Percentiles rank a stretch among this genome's conserved stretches.
Evolutionary conservation across 2,329 filamentous ascomycete genomes (phyloP).

Genomic region (Aureobasidium leucospermi): DNA sequence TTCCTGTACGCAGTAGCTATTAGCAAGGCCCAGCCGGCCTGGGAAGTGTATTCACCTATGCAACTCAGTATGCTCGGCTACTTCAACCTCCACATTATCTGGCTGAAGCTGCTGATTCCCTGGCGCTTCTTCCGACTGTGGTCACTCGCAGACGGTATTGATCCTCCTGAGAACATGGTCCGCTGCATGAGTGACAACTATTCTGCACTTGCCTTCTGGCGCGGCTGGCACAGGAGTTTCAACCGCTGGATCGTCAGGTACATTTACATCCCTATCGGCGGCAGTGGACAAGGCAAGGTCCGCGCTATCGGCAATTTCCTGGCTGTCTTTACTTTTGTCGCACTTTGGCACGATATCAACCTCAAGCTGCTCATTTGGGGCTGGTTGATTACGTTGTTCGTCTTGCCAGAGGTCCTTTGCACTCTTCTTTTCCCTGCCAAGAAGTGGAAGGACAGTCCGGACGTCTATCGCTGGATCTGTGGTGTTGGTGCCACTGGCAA

Average conservation of each 20-base stretch:
- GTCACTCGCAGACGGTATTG: slow-evolving; percentile 81
- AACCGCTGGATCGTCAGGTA: slow-evolving; percentile 94
- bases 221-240: slow-evolving; percentile 89
- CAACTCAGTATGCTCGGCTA: slow-evolving; percentile 87
- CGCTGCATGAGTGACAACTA: slow-evolving; percentile 95
- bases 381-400: slow-evolving; percentile 91
- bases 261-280: slow-evolving; percentile 86
- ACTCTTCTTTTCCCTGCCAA: slow-evolving; percentile 63
- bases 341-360: slow-evolving; percentile 96
- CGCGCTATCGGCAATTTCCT: slow-evolving; percentile 67
- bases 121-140: slow-evolving; percentile 99
- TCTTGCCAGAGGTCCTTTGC: slow-evolving; percentile 77
- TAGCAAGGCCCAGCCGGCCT: slow-evolving; percentile 69
- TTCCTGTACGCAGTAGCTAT: slow-evolving; percentile 93
- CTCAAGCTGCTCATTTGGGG: slow-evolving; percentile 88
- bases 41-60: slow-evolving; percentile 75
- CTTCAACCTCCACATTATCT: slow-evolving; percentile 95
- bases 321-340: slow-evolving; percentile 90
- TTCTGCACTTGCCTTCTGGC: slow-evolving; percentile 86
- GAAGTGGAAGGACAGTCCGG: slow-evolving; percentile 63
- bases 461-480: slow-evolving; percentile 70
- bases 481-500: slow-evolving; percentile 75
- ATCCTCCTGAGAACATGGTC: slow-evolving; percentile 97
- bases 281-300: slow-evolving; percentile 54
- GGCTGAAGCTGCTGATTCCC: slow-evolving; percentile 91